A percentile compares a stretch with the other conserved stretches of the same genome.
phyloP scores from a whole-genome alignment of 441 rosid species.

The Populus trichocarpa region DNA sequence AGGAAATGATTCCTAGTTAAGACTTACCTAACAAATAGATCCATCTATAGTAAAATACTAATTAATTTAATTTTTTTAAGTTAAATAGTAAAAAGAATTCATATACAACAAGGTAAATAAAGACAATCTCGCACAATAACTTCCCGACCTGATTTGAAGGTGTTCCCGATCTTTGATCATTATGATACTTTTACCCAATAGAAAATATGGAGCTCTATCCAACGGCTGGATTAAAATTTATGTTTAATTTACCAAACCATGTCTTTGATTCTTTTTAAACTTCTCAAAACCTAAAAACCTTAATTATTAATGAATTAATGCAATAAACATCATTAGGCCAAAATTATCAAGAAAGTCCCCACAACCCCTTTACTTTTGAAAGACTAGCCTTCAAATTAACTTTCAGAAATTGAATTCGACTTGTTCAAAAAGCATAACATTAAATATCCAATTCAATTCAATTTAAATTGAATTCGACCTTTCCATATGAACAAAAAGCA shows the following conservation, averaged over 20 bases:
- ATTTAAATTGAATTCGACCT: too few relatives aligned
- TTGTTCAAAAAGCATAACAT: too few relatives aligned
- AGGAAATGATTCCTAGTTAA: background rate
- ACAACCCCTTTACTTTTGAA: background rate
- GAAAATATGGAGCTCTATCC: too few relatives aligned
- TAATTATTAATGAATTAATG: background rate
- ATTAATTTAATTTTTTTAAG: too few relatives aligned
- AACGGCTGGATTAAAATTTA: too few relatives aligned
- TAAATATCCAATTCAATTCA: too few relatives aligned
- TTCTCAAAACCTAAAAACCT: too few relatives aligned
- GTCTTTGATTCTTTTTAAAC: too few relatives aligned
- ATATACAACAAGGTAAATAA: background rate
- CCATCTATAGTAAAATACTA: background rate
- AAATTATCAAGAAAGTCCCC: background rate
- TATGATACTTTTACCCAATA: too few relatives aligned
- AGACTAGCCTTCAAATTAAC: background rate
- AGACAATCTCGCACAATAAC: background rate
- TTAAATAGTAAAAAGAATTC: background rate
- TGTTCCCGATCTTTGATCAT: background rate
- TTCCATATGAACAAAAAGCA: background rate
- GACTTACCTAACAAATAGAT: background rate
- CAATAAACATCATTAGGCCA: background rate
- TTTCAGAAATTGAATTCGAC: too few relatives aligned
- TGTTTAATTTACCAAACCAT: too few relatives aligned
- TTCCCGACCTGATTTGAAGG: background rate